Percentiles rank a stretch among this genome's conserved stretches.
Conservation (phyloP, 2,329 filamentous ascomycete species). For the Fusarium sp. region DNA sequence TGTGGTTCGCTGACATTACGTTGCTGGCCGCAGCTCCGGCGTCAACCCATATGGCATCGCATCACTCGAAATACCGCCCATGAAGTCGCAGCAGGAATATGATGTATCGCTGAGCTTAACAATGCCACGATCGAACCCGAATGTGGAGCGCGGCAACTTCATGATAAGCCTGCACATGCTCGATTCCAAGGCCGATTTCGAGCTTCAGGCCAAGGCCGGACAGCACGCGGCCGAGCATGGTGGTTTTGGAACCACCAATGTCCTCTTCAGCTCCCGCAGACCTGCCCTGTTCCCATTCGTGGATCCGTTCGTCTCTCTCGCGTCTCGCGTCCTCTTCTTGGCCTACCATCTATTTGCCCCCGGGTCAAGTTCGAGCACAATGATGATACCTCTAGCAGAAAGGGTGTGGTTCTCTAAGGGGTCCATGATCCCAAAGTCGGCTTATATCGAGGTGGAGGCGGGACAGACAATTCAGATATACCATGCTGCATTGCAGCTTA, state of each 20-base stretch:
- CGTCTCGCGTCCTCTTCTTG: constrained; percentile 71
- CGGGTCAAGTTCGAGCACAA: constrained; percentile 69
- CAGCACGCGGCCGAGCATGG: constrained; percentile 48
- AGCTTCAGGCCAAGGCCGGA: constrained; percentile 44
- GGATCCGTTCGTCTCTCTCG: constrained; percentile 74
- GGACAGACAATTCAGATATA: constrained; percentile 82
- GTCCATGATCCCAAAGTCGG: constrained; percentile 57
- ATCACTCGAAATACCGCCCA: constrained; percentile 59
- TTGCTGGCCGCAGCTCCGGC: constrained; percentile 54
- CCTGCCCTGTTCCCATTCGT: constrained; percentile 85
- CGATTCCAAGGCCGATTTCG: constrained; percentile 52
- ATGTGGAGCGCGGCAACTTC: constrained; percentile 87
- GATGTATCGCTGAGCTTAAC: constrained; percentile 82
- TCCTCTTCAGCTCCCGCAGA: constrained; percentile 75
- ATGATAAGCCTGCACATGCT: constrained; percentile 87
- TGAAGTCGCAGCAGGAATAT: constrained; percentile 83
- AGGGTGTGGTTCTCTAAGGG: constrained; percentile 69
- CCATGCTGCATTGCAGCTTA: constrained; percentile 73
- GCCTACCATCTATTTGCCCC: constrained; percentile 78
- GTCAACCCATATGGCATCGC: constrained; percentile 66
- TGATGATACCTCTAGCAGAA: constrained; percentile 81
- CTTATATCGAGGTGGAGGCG: constrained; percentile 76
- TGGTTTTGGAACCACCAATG: constrained; percentile 51
- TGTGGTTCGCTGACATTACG: constrained; percentile 27
- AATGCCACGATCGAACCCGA: constrained; percentile 82